These are phyloP conservation scores for Quercus wislizeni DNA, from an alignment of 306 rosid genomes.

Conservation along the genomic window DNA sequence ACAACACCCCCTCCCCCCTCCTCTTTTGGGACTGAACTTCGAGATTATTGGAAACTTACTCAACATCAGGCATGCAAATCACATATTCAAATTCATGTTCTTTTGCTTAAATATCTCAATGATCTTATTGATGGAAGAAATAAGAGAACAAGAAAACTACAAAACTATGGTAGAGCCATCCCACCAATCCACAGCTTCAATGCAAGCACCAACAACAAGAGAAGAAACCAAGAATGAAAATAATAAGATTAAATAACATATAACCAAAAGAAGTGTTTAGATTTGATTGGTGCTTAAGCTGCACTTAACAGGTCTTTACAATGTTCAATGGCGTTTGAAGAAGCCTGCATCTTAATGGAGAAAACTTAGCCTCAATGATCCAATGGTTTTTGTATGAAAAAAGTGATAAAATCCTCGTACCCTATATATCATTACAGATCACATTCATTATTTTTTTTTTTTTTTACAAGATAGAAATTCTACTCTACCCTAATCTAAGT, in stretches of 20 bases:
- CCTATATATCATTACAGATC: too few relatives aligned
- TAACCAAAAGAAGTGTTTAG: background rate
- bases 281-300: background rate
- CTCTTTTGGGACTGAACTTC: background rate
- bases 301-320: too few relatives aligned
- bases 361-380: too few relatives aligned
- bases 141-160: conserved; percentile 2
- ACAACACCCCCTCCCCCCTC: background rate
- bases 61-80: conserved; percentile 1
- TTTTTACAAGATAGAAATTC: too few relatives aligned
- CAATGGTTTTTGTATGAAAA: too few relatives aligned
- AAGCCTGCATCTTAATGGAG: too few relatives aligned
- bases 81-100: conserved; percentile 3
- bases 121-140: background rate
- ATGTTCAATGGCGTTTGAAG: too few relatives aligned
- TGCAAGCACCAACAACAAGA: conserved; percentile 35
- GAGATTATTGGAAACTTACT: background rate
- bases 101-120: background rate
- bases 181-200: conserved; percentile 40
- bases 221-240: conserved; percentile 26
- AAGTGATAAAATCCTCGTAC: too few relatives aligned
- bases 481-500: rapidly evolving
- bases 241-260: conserved; percentile 2
- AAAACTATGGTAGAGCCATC: conserved; percentile 36
- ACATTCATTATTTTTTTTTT: too few relatives aligned